Evolutionary conservation across 306 rosid genomes (phyloP), one percentile per base, ranked within the genome.

Genomic region (Betula pendula): DNA sequence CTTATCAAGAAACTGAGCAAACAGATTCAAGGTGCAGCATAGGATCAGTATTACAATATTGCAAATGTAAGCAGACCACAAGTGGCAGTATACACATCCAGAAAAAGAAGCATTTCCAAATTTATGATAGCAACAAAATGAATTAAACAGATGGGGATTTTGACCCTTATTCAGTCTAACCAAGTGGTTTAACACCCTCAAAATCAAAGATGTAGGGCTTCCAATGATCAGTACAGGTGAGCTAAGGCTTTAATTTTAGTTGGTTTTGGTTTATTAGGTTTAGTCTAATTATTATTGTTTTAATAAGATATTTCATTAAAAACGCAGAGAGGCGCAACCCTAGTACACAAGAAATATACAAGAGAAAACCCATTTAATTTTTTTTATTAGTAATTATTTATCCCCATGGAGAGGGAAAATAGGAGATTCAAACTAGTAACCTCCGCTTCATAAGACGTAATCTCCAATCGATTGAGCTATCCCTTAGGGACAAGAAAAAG

Each of bases 1-100:
- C 77, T 62, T 35, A 70, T 56, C n/a, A 85, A 69, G 33, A 65
- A 50, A 78, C 3, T 9, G 70, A 74, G 58, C 14, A 9, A 76
- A 55, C 59, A 35, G 17, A 80, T 16, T 69, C 75, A 58, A 49
- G 22, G 33, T 4, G 60, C 47, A 71, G 59, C 67, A 63, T 38
- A 49, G 56, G 33, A 78, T 72, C 77, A 79, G 45, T 58, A 62
- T 42, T 52, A 47, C 3, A 42, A 42, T n/a, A 43, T 20, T 19
- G 68, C 58, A 53, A 71, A 68, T 45, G 68, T 69, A 11, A 69
- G 63, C 51, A 74, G 25, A 38, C 24, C 70, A 48, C 45, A 76
- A 49, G 71, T 44, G 11, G 53, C 52, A 68, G 52, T 35, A 33
- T 29, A 49, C 33, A 48, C 78, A 45, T 40, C 68, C 59, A 27